A percentile compares a stretch with the other conserved stretches of the same genome.
These are phyloP conservation scores for Starmerella ratchasimensis DNA, from an alignment of 805 yeast genomes.

Conservation along the genomic window DNA sequence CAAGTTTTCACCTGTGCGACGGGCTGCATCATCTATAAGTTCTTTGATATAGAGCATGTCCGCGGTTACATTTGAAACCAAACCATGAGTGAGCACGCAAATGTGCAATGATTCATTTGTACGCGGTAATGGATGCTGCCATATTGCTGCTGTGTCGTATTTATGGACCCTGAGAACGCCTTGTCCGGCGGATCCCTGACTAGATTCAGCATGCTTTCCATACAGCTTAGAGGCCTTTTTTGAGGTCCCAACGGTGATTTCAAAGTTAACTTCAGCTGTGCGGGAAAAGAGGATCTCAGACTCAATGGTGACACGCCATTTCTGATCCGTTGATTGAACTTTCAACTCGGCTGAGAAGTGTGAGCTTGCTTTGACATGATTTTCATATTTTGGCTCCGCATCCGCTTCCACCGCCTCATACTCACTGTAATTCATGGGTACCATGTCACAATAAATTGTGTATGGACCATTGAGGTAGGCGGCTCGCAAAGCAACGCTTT, in stretches of 20 bases:
- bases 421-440: slow-evolving; percentile 46
- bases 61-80: slow-evolving; percentile 78
- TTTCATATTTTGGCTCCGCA: slow-evolving; percentile 30
- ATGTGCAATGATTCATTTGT: slow-evolving; percentile 55
- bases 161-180: slow-evolving; percentile 24
- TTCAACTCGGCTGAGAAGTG: slow-evolving; percentile 43
- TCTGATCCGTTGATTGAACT: slow-evolving; percentile 35
- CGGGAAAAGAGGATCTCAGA: slow-evolving; percentile 68
- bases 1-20: slow-evolving; percentile 41
- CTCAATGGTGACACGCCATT: slow-evolving; percentile 67
- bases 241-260: slow-evolving; percentile 37
- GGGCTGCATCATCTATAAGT: slow-evolving; percentile 43
- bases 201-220: background rate
- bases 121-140: slow-evolving; percentile 53
- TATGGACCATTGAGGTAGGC: slow-evolving; percentile 85
- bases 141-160: slow-evolving; percentile 51
- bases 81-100: slow-evolving; percentile 79
- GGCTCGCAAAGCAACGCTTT: slow-evolving; percentile 60
- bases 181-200: background rate
- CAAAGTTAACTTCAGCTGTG: slow-evolving; percentile 54
- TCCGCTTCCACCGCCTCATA: slow-evolving; percentile 21
- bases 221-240: slow-evolving; percentile 17
- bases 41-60: slow-evolving; percentile 85
- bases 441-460: slow-evolving; percentile 67
- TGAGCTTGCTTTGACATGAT: slow-evolving; percentile 59